Conservation (phyloP, 2,329 filamentous ascomycete species). For the Trichoderma aggressivum region DNA sequence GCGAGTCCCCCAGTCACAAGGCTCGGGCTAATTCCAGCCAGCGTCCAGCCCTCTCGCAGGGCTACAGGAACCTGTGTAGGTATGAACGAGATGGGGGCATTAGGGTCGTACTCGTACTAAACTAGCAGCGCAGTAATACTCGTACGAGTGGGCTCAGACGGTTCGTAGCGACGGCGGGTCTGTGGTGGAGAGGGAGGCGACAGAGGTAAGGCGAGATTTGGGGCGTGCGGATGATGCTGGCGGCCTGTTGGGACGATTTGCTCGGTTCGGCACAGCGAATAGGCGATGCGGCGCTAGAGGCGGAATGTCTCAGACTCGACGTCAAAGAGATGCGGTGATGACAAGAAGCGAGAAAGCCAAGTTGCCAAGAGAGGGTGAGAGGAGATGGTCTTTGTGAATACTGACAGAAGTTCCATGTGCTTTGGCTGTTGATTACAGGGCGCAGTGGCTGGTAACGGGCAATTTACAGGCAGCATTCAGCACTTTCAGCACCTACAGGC, state of each 20-base stretch:
- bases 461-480: neutral
- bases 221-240: neutral
- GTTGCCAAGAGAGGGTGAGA: neutral
- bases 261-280: neutral
- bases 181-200: neutral
- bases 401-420: neutral
- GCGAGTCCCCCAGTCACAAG: neutral
- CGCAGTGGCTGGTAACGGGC: neutral
- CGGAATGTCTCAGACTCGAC: neutral
- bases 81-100: neutral
- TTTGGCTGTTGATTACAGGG: neutral
- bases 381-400: neutral
- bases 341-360: neutral
- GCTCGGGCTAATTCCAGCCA: neutral
- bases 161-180: slow-evolving; percentile 7
- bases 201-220: neutral
- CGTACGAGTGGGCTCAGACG: neutral
- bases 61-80: neutral
- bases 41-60: neutral
- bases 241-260: neutral
- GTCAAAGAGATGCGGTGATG: neutral
- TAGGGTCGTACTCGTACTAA: neutral
- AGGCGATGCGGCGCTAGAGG: neutral
- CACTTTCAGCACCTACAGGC: neutral
- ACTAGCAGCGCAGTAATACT: neutral